phyloP scores from a whole-genome alignment of 2,329 filamentous ascomycete species.

The Microdochium bolleyi region DNA sequence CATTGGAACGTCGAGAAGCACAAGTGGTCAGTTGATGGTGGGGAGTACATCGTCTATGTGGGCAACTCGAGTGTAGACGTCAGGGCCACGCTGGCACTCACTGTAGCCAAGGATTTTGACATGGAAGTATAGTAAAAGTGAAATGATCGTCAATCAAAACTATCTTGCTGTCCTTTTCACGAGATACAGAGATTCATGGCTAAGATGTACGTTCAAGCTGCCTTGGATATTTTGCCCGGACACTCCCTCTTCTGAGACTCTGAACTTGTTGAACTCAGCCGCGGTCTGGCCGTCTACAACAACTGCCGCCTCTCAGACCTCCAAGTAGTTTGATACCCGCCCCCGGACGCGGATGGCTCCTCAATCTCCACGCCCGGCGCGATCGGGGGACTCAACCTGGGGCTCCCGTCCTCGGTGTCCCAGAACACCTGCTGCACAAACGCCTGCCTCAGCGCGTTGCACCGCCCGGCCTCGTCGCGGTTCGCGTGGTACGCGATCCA shows the following conservation, averaged over 20 bases:
- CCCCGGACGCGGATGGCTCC: background rate
- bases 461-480: slow-evolving; percentile 2
- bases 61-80: slow-evolving; percentile 18
- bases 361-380: background rate
- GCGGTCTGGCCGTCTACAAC: too few species aligned
- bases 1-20: slow-evolving; percentile 61
- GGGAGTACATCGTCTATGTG: slow-evolving; percentile 53
- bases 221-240: too few species aligned
- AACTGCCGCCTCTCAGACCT: background rate
- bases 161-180: too few species aligned
- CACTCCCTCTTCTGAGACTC: too few species aligned
- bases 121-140: background rate
- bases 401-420: slow-evolving; percentile 4
- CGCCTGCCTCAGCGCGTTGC: slow-evolving; percentile 5
- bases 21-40: slow-evolving; percentile 61
- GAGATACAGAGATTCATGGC: too few species aligned
- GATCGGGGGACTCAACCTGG: slow-evolving; percentile 1
- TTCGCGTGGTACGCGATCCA: slow-evolving; percentile 12
- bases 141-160: too few species aligned
- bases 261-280: too few species aligned
- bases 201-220: too few species aligned
- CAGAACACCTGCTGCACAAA: slow-evolving; percentile 8
- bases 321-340: background rate
- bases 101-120: background rate
- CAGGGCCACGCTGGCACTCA: background rate